A percentile compares a stretch with the other conserved stretches of the same genome.
phyloP scores from a whole-genome alignment of 2,329 filamentous ascomycete genomes.

The Trichoderma guizhouense region DNA sequence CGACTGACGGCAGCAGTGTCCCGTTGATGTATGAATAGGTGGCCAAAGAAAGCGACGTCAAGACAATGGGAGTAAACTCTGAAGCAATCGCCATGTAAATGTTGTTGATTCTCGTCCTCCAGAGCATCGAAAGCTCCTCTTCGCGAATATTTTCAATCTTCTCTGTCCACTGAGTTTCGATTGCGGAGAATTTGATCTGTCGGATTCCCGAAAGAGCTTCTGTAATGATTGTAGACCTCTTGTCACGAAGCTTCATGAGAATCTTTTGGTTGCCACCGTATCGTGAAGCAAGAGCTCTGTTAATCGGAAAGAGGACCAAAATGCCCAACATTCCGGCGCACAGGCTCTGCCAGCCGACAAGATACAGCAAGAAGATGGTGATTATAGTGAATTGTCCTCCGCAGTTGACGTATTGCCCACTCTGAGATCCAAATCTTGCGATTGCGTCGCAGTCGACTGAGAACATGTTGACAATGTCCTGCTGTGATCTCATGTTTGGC shows the following conservation, averaged over 20 bases:
- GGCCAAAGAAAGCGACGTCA: slow-evolving; percentile 7
- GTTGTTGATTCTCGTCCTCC: slow-evolving; percentile 6
- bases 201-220: slow-evolving; percentile 12
- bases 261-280: not conserved
- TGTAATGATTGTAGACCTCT: not conserved
- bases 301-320: not conserved
- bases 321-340: slow-evolving; percentile 1
- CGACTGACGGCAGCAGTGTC: slow-evolving; percentile 9
- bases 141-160: slow-evolving; percentile 14
- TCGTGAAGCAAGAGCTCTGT: not conserved
- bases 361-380: not conserved
- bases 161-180: slow-evolving; percentile 9
- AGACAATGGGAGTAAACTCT: slow-evolving; percentile 1
- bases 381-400: not conserved
- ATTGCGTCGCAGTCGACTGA: slow-evolving; percentile 10
- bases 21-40: slow-evolving; percentile 14
- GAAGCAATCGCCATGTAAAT: slow-evolving; percentile 15
- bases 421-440: slow-evolving; percentile 10
- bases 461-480: slow-evolving; percentile 13
- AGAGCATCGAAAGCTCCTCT: not conserved
- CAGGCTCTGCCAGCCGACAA: slow-evolving; percentile 16
- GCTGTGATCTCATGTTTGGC: not conserved
- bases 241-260: slow-evolving; percentile 4
- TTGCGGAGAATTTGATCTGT: slow-evolving; percentile 20
- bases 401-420: slow-evolving; percentile 5